Base-by-base conservation (phyloP, 768 basidiomycete genomes). In the Lentinula detonsa region DNA sequence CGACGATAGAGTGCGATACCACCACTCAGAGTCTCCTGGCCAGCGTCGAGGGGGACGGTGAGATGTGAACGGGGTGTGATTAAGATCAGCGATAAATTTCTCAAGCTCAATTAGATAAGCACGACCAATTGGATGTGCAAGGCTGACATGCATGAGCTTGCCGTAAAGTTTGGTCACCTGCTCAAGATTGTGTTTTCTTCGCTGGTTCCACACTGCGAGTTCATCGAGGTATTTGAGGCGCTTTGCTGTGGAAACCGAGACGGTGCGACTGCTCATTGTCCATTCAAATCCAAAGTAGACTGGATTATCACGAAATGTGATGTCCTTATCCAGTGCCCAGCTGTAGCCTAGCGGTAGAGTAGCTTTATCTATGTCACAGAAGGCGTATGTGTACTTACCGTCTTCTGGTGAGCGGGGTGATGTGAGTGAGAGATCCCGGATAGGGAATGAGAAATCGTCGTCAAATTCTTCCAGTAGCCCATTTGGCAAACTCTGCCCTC, bases 131-230 rank as follows among this genome's bases (percentile, higher is more conserved):
- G 21, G 21, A 21, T 21, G 21, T 21, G 21, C 21, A 21, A 21
- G 21, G 21, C 21, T 21, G 21, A 21, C 21, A 72, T 81, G 80
- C 0, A 75, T 62, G 0, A 81, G 70, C 53, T 80, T 78, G 0
- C 80, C 74, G 49, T 78, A 72, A 0, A 81, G 68, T 11, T 67
- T 72, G 21, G 73, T 64, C 1, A 74, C 69, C 4, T 80, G 70
- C 2, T 71, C 61, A 1, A 75, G 66, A 5, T 63, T 64, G 63
- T 79, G 79, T 0, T 63, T 63, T 0, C 49, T 3, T 1, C 35
- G 11, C 3, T 31, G 3, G 1, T 48, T 10, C 76, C 75, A 78
- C 1, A 64, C 62, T 1, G 57, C 6, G 10, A 77, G 72, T 10
- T 72, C 69, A 0, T n/a, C 42, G 0, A 65, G 39, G 61, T 76